Percentiles rank a stretch among this genome's conserved stretches.
Evolutionary conservation across 768 basidiomycete species (phyloP).

Genomic region (Termitomyces sp.): DNA sequence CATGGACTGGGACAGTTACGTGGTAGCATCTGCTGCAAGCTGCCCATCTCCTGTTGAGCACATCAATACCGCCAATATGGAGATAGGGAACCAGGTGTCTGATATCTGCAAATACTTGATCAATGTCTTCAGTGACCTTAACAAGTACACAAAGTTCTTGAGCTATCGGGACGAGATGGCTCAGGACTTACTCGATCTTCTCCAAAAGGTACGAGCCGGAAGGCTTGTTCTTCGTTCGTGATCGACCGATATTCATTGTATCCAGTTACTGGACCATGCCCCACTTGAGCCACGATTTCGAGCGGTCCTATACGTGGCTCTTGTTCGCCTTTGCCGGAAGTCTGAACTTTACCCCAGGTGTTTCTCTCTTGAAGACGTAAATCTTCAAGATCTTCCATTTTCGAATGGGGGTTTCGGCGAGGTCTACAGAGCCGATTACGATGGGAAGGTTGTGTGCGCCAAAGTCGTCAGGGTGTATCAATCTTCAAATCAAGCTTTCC

Average conservation of each 20-base stretch:
- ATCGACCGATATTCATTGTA: neutral
- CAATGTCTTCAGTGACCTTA: slow-evolving; percentile 12
- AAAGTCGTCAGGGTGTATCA: slow-evolving; percentile 22
- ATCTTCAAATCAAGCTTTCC: slow-evolving; percentile 11
- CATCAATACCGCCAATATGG: neutral
- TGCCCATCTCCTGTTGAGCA: neutral
- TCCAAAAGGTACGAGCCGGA: slow-evolving; percentile 18
- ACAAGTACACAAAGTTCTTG: slow-evolving; percentile 14
- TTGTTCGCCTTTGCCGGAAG: slow-evolving; percentile 17
- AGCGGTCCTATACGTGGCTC: slow-evolving; percentile 10
- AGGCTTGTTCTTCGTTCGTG: neutral
- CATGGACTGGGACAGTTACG: slow-evolving; percentile 6
- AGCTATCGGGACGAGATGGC: slow-evolving; percentile 11
- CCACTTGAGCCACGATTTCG: slow-evolving; percentile 3
- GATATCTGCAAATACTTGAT: slow-evolving; percentile 10
- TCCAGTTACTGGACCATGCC: slow-evolving; percentile 15
- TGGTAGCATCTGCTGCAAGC: slow-evolving; percentile 1
- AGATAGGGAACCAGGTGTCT: slow-evolving; percentile 3
- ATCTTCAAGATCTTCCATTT: slow-evolving; percentile 1
- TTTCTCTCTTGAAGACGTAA: slow-evolving; percentile 14
- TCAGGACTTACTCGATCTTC: slow-evolving; percentile 17
- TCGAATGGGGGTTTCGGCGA: slow-evolving; percentile 23
- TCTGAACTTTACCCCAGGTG: slow-evolving; percentile 22
- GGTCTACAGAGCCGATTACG: slow-evolving; percentile 18
- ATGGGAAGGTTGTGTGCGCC: slow-evolving; percentile 17